Evolutionary conservation across 1,284 basidiomycete species (phyloP), one percentile per base, ranked within the genome.

Genomic region (Ganoderma leucocontextum): DNA sequence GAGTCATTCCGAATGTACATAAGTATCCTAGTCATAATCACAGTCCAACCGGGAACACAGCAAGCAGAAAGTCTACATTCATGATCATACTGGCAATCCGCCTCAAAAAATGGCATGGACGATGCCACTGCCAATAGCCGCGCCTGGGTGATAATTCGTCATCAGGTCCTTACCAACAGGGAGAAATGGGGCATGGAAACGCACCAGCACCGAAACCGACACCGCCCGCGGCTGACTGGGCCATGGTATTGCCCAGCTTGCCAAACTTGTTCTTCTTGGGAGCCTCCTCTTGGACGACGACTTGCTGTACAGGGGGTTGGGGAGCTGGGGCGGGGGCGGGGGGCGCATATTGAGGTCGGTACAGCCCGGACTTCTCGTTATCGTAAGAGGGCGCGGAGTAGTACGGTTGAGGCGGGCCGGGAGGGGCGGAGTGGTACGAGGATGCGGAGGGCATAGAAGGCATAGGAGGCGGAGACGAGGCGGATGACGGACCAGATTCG

Each of bases 161-260:
- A 72, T 67, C 62, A 62, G 62, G 39, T 39, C 64, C 55, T 29
- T 13, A n/a, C 10, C 12, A 12, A 38, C 25, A 9, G n/a, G 29
- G 47, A 8, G 19, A 25, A 63, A 55, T 49, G 29, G 10, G 22
- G 38, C 29, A 47, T n/a, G 57, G 52, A 38, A 33, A 68, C 73
- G 59, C 53, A 85, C 86, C 86, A 63, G 87, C 90, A 72, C 91
- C 91, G 71, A 92, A 92, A 10, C 91, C 91, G 63, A 89, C 85
- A 76, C 91, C 91, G 57, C 91, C 90, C 4, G 85, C 91, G 52
- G 91, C 91, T 59, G 89, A 86, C 60, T 86, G 83, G 4, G 89
- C 90, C 82, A 92, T 84, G 29, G 88, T 88, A 71, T 84, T 84
- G 6, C 89, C 88, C 52, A 89, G 83, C 35, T 83, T 83, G 0